Base-by-base conservation (phyloP, 306 rosid species). In the Inga laurina region DNA sequence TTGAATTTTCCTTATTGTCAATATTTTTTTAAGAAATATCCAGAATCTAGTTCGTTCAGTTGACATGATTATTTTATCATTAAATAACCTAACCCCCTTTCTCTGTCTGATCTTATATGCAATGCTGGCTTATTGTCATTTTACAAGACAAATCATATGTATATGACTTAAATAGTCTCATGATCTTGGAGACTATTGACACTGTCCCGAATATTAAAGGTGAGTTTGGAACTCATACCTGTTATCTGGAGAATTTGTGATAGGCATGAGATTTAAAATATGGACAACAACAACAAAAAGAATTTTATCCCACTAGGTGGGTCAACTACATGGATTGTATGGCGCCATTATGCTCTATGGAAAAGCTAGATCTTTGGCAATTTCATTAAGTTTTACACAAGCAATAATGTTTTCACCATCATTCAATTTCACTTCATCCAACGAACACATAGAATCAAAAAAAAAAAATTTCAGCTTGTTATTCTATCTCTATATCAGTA, bases 101-200 rank as follows among this genome's bases (percentile, higher is more conserved):
- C 78, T 85, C 81, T 74, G 61, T 6, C 69, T 90, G 65, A 76
- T 62, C 45, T 73, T 87, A 81, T 81, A 9, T 74, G 37, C 56
- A 82, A 41, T 92, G 97, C 95, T 93, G 98, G 88, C 96, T 95
- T 76, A 22, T 95, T 86, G 98, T 95, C 84, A 72, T 95, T 83
- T 90, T 95, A 86, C 98, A 92, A 86, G 98, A 95, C 77, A 95
- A 95, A 84, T 83, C 93, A 57, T 95, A 91, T 87, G 80, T 95
- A 30, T 95, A 95, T 82, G 98, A 95, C 84, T 82, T 93, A 77
- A 89, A 93, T 82, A 88, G 89, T 76, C 97, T 95, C 34, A 82
- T 84, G 85, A 95, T 95, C 84, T 88, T 95, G 93, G 98, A 92
- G 90, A 84, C 92, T 32, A 85, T 95, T 75, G 97, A 90, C 85